Evolutionary conservation across 331 rosid species (phyloP).

Genomic region (Saraca asoca): DNA sequence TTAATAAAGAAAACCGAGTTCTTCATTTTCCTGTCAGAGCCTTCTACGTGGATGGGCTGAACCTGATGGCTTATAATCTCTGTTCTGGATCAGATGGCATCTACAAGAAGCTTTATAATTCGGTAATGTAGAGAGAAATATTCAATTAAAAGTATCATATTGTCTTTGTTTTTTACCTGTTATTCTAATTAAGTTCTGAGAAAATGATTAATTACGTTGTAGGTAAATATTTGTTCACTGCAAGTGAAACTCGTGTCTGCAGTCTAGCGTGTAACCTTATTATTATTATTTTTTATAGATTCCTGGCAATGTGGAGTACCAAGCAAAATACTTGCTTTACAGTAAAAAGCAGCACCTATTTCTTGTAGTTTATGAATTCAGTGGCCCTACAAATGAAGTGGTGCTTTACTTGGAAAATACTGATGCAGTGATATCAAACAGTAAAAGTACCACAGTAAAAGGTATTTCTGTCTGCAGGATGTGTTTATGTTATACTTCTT

Average conservation of each 20-base stretch:
- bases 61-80: constrained; percentile 81
- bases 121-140: constrained; percentile 60
- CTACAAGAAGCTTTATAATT: constrained; percentile 80
- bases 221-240: constrained; percentile 17
- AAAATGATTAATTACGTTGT: too few relatives aligned
- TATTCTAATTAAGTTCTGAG: constrained; percentile 24
- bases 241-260: constrained; percentile 23
- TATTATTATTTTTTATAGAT: constrained; percentile 51
- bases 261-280: constrained; percentile 31
- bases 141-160: constrained; percentile 28
- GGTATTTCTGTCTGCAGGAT: constrained; percentile 49
- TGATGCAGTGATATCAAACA: constrained; percentile 52
- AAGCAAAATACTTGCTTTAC: constrained; percentile 68
- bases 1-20: constrained; percentile 90
- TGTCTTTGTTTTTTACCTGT: constrained; percentile 25
- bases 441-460: constrained; percentile 79
- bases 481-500: constrained; percentile 28
- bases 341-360: constrained; percentile 78
- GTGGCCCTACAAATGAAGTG: constrained; percentile 76
- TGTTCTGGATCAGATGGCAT: constrained; percentile 72
- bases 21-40: constrained; percentile 95
- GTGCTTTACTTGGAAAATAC: constrained; percentile 84
- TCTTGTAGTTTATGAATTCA: constrained; percentile 82
- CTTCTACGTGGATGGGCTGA: constrained; percentile 77
- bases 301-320: constrained; percentile 86